These are phyloP conservation scores for Sporothrix curviconia DNA, from an alignment of 2,329 filamentous ascomycete species.

Conservation along the genomic window DNA sequence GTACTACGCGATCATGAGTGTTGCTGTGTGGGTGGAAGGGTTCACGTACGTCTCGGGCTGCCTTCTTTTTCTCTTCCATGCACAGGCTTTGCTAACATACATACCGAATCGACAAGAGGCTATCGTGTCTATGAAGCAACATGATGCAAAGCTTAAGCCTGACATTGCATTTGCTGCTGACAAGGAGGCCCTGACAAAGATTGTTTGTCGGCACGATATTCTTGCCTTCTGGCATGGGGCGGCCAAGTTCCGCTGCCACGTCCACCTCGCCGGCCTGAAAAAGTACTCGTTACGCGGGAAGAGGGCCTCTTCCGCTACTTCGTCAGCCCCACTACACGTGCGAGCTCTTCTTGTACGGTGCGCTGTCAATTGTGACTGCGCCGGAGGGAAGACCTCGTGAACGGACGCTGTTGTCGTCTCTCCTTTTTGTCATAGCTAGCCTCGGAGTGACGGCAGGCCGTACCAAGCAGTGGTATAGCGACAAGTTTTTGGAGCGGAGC, in stretches of 20 bases:
- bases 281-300: slow-evolving; percentile 78
- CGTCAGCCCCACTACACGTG: slow-evolving; percentile 83
- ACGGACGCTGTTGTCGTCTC: slow-evolving; percentile 61
- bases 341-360: slow-evolving; percentile 77
- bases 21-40: slow-evolving; percentile 84
- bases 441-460: slow-evolving; percentile 73
- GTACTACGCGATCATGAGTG: slow-evolving; percentile 68
- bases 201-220: slow-evolving; percentile 48
- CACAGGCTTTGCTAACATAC: not conserved
- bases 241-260: slow-evolving; percentile 71
- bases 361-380: slow-evolving; percentile 68
- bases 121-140: slow-evolving; percentile 25
- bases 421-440: slow-evolving; percentile 70
- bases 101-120: slow-evolving; percentile 13
- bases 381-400: slow-evolving; percentile 62
- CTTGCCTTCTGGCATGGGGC: slow-evolving; percentile 64
- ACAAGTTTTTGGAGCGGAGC: slow-evolving; percentile 65
- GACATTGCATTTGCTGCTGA: not conserved
- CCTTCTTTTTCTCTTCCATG: slow-evolving; percentile 24
- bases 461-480: slow-evolving; percentile 71
- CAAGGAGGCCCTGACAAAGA: slow-evolving; percentile 33
- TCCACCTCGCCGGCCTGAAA: slow-evolving; percentile 60
- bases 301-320: slow-evolving; percentile 65
- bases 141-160: not conserved
- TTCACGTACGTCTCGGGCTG: slow-evolving; percentile 57